Conservation (phyloP, 176 grass and related monocot genomes). For the Eleusine coracana region DNA sequence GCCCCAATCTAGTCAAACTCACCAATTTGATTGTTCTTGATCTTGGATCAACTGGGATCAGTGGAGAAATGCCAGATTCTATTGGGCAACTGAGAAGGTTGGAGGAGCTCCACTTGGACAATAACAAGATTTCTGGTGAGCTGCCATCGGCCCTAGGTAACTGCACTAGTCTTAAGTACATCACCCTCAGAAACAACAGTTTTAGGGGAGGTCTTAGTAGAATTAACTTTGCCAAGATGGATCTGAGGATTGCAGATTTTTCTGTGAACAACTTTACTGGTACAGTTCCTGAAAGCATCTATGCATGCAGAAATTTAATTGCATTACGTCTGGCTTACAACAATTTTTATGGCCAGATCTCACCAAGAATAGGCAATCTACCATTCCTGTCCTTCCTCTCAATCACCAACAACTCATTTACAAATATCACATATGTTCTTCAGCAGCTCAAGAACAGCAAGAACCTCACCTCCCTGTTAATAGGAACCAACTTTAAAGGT, state of each 20-base stretch:
- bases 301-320: slow-evolving; percentile 61
- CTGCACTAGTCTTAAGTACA: slow-evolving; percentile 58
- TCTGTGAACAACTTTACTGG: slow-evolving; percentile 61
- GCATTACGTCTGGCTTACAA: slow-evolving; percentile 69
- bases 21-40: slow-evolving; percentile 50
- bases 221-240: slow-evolving; percentile 60
- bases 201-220: slow-evolving; percentile 54
- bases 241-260: slow-evolving; percentile 67
- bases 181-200: slow-evolving; percentile 66
- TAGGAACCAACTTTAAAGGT: slow-evolving; percentile 59
- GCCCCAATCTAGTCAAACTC: slow-evolving; percentile 50
- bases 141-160: slow-evolving; percentile 58
- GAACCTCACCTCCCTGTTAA: slow-evolving; percentile 56
- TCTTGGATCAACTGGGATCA: slow-evolving; percentile 51
- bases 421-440: slow-evolving; percentile 65
- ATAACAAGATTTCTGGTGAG: slow-evolving; percentile 58
- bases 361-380: slow-evolving; percentile 59
- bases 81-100: slow-evolving; percentile 59
- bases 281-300: slow-evolving; percentile 69
- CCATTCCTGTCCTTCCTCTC: slow-evolving; percentile 65
- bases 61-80: slow-evolving; percentile 51
- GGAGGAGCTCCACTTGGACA: slow-evolving; percentile 49
- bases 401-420: slow-evolving; percentile 56
- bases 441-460: slow-evolving; percentile 62
- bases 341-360: slow-evolving; percentile 53